Conservation (phyloP, 371 early-diverging fungal species). For the Mortierella sp. region DNA sequence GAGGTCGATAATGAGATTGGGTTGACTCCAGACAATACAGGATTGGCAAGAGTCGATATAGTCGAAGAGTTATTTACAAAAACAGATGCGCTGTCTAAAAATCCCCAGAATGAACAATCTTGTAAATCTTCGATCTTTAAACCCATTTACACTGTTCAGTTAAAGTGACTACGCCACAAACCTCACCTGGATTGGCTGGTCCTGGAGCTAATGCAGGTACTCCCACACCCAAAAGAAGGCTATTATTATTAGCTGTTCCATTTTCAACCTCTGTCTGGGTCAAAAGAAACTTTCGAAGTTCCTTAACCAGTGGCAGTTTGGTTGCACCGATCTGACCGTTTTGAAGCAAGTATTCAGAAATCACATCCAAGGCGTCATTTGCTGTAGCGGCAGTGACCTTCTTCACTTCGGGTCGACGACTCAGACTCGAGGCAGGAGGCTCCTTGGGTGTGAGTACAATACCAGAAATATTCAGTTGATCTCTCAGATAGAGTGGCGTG, state of each 20-base stretch:
- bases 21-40: constrained; percentile 7
- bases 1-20: constrained; percentile 13
- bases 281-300: constrained; percentile 49
- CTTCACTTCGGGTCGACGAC: constrained; percentile 45
- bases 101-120: neutral
- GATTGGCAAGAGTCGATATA: constrained; percentile 8
- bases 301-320: constrained; percentile 49
- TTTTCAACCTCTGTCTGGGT: constrained; percentile 46
- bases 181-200: constrained; percentile 21
- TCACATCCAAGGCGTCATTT: constrained; percentile 51
- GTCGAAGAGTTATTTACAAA: constrained; percentile 32
- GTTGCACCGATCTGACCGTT: constrained; percentile 51
- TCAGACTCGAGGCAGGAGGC: constrained; percentile 20
- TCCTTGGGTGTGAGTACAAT: constrained; percentile 29
- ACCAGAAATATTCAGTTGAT: constrained; percentile 19
- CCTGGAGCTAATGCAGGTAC: constrained; percentile 17
- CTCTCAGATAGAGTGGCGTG: constrained; percentile 20
- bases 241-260: constrained; percentile 18
- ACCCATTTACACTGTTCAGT: neutral
- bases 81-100: constrained; percentile 7
- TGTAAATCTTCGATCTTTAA: neutral
- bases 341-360: constrained; percentile 53
- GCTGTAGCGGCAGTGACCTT: constrained; percentile 39
- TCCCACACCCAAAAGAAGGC: constrained; percentile 14
- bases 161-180: neutral